Evolutionary conservation across 768 basidiomycete genomes (phyloP).

Genomic region (Russula emetica): DNA sequence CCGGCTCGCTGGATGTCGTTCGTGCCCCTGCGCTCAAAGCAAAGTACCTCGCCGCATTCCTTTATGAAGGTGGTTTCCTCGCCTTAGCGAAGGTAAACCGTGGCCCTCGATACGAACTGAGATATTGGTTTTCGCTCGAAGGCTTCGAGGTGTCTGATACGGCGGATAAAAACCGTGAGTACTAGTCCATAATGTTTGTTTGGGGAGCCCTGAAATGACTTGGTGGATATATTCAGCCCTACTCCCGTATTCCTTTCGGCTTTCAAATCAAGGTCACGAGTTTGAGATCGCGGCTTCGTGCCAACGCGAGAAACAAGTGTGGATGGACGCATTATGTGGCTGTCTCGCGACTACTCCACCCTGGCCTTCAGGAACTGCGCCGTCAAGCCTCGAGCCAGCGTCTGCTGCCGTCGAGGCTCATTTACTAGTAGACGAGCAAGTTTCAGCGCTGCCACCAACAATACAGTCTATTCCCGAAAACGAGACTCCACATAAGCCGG

Average conservation of each 20-base stretch:
- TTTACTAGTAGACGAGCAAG: constrained; percentile 12
- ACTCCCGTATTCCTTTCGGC: constrained; percentile 51
- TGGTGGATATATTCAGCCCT: constrained; percentile 47
- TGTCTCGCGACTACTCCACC: constrained; percentile 42
- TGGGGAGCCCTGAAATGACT: neutral
- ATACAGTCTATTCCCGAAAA: constrained; percentile 35
- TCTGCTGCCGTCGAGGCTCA: constrained; percentile 23
- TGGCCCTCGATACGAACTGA: constrained; percentile 73
- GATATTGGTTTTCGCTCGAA: constrained; percentile 80
- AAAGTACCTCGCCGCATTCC: constrained; percentile 86
- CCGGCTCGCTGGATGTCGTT: constrained; percentile 86
- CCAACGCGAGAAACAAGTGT: constrained; percentile 77
- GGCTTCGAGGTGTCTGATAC: constrained; percentile 69
- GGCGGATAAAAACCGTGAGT: constrained; percentile 70
- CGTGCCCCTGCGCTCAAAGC: constrained; percentile 53
- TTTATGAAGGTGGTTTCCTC: constrained; percentile 82
- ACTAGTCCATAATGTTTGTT: neutral
- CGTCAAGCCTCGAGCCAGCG: constrained; percentile 51
- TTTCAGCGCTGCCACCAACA: constrained; percentile 32
- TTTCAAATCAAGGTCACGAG: constrained; percentile 19
- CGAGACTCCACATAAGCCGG: constrained; percentile 22
- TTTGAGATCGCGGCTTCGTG: constrained; percentile 88
- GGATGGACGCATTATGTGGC: constrained; percentile 66
- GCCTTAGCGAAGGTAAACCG: constrained; percentile 85
- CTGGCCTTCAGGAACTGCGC: constrained; percentile 56